Conservation (phyloP, 2,329 filamentous ascomycete species). For the Pseudogymnoascus sp. region DNA sequence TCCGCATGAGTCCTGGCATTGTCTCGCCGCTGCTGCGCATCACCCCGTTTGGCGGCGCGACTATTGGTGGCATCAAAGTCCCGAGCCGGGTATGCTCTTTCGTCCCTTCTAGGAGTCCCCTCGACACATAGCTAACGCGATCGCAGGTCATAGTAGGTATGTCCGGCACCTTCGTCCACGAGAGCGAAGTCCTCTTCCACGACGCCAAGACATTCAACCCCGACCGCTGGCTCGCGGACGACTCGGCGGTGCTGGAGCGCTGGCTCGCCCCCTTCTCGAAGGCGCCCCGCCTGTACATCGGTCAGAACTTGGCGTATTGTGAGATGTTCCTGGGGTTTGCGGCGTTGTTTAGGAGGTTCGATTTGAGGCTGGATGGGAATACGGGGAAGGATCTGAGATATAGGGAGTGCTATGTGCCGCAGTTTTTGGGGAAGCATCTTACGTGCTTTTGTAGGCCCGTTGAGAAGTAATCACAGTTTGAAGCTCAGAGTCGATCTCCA, state of each 20-base stretch:
- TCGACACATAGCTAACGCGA: background rate
- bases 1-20: background rate
- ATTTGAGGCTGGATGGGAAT: conserved; percentile 18
- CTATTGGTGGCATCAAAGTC: background rate
- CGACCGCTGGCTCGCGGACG: conserved; percentile 34
- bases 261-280: conserved; percentile 36
- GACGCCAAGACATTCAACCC: conserved; percentile 33
- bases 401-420: conserved; percentile 19
- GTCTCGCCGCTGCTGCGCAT: background rate
- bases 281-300: conserved; percentile 34
- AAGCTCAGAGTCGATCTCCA: background rate
- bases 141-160: conserved; percentile 22
- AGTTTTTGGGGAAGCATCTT: conserved; percentile 16
- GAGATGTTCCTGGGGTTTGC: conserved; percentile 29
- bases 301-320: conserved; percentile 28
- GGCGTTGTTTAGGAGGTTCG: conserved; percentile 25
- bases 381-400: conserved; percentile 21
- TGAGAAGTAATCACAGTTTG: background rate
- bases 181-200: conserved; percentile 28
- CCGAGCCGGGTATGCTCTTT: conserved; percentile 6
- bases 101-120: background rate
- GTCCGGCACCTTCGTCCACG: conserved; percentile 19
- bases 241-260: conserved; percentile 25
- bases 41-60: background rate
- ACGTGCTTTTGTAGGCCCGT: conserved; percentile 14